These are phyloP conservation scores for Yamadazyma ubonensis DNA, from an alignment of 805 yeast genomes.

Conservation along the genomic window DNA sequence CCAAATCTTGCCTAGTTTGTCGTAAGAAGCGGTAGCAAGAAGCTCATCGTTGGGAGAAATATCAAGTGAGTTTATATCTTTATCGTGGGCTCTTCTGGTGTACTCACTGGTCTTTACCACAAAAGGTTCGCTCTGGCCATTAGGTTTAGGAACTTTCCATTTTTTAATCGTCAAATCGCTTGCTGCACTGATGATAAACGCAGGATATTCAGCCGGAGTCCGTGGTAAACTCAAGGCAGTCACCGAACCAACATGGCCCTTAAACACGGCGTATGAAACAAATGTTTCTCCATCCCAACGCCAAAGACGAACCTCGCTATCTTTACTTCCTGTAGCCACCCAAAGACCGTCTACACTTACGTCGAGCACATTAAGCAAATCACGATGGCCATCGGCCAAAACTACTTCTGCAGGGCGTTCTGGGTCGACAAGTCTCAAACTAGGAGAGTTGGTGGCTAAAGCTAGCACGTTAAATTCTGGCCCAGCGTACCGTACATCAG, in stretches of 20 bases:
- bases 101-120: constrained; percentile 66
- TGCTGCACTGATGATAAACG: constrained; percentile 76
- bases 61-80: constrained; percentile 88
- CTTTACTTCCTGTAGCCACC: constrained; percentile 93
- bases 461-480: constrained; percentile 61
- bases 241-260: constrained; percentile 86
- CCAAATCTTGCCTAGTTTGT: constrained; percentile 90
- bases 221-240: constrained; percentile 79
- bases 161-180: constrained; percentile 82
- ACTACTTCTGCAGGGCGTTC: constrained; percentile 58
- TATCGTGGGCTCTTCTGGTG: constrained; percentile 95
- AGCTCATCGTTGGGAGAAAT: constrained; percentile 86
- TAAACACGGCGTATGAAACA: constrained; percentile 57
- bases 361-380: constrained; percentile 78
- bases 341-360: constrained; percentile 77
- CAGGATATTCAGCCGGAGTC: constrained; percentile 49
- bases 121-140: constrained; percentile 18
- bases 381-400: constrained; percentile 78
- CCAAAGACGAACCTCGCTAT: constrained; percentile 85
- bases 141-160: constrained; percentile 67
- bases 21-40: constrained; percentile 93
- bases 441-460: constrained; percentile 91
- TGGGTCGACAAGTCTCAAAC: constrained; percentile 71
- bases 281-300: constrained; percentile 48
- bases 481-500: constrained; percentile 80